Base-by-base conservation (phyloP, 139 green algal genomes). In the Ettlia oleoabundans region DNA sequence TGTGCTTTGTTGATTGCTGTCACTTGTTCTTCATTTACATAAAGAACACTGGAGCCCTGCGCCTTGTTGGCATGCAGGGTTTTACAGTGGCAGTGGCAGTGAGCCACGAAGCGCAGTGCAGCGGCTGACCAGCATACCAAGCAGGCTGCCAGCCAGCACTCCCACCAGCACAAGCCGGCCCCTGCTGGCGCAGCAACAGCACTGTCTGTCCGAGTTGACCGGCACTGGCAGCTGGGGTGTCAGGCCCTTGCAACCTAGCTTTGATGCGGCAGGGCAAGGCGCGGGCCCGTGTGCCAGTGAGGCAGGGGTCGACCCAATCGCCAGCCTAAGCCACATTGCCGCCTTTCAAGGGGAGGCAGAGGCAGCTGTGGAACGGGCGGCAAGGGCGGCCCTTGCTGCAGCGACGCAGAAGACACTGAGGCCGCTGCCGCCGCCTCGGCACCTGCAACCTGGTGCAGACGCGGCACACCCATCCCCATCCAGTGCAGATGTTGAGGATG, bases 311-410 rank as follows among this genome's bases (percentile, higher is more conserved):
- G 58, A 81, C 38, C 58, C 75, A 38, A 81, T 81, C 19, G 37
- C 51, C 63, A 82, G 76, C 33, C 42, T 82, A 42, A 38, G 22
- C 3, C 76, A 82, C 33, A 10, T 82, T 18, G 33, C 76, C 18
- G 76, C 76, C 4, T 82, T 65, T 42, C 32, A 52, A 22, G n/a
- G 18, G 1, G 65, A 75, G 62, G 76, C 76, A 35, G 63, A 82
- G 76, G 42, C 41, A 3, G 76, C 76, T 5, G 42, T 82, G 10
- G 76, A 82, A 32, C 62, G 76, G 38, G 63, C 63, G 22, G 42
- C 63, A 7, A n/a, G 24, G 4, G 52, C 13, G 10, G 76, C 76
- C 5, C 33, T 74, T 32, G 40, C 24, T 2, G 63, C 26, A 3
- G 33, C 63, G 0, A 18, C 21, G 1, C 26, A 38, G 35, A n/a